These are phyloP conservation scores for Aspergillus biplanus DNA, from an alignment of 495 filamentous ascomycete genomes.

Conservation along the genomic window DNA sequence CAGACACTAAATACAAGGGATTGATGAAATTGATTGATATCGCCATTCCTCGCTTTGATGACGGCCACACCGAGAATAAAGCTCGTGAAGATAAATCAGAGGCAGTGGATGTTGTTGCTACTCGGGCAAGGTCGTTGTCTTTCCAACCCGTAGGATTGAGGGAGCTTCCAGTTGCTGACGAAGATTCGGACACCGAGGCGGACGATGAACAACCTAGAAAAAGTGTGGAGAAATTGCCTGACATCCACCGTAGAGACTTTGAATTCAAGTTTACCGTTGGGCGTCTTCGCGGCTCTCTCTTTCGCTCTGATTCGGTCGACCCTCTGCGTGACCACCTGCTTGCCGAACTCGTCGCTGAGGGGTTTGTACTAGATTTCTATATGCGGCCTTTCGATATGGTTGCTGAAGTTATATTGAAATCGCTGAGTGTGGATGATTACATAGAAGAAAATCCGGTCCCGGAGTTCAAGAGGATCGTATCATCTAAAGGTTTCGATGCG, in stretches of 20 bases:
- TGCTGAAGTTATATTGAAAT: slow-evolving; percentile 83
- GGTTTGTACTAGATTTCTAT: slow-evolving; percentile 84
- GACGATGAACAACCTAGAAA: slow-evolving; percentile 66
- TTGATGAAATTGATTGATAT: slow-evolving; percentile 96
- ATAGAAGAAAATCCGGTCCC: slow-evolving; percentile 86
- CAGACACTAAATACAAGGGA: slow-evolving; percentile 93
- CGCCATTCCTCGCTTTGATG: slow-evolving; percentile 83
- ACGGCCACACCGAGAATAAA: slow-evolving; percentile 37
- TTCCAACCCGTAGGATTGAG: slow-evolving; percentile 68
- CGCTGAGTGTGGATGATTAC: slow-evolving; percentile 90
- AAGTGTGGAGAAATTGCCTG: slow-evolving; percentile 56
- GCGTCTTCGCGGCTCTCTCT: slow-evolving; percentile 87
- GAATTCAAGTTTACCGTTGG: slow-evolving; percentile 97
- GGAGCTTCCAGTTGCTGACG: slow-evolving; percentile 78
- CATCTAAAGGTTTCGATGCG: slow-evolving; percentile 75
- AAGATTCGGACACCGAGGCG: slow-evolving; percentile 66
- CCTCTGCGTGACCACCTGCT: slow-evolving; percentile 78
- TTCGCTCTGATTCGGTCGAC: slow-evolving; percentile 80
- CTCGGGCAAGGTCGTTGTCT: slow-evolving; percentile 57
- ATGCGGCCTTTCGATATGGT: slow-evolving; percentile 89
- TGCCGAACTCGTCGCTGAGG: slow-evolving; percentile 88
- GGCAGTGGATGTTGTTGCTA: slow-evolving; percentile 36
- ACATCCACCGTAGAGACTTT: slow-evolving; percentile 84
- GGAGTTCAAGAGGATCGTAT: slow-evolving; percentile 95
- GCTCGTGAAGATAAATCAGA: slow-evolving; percentile 30